A percentile compares a stretch with the other conserved stretches of the same genome.
Conservation (phyloP, 176 grass and related monocot genomes). For the Saccharum officinarum region DNA sequence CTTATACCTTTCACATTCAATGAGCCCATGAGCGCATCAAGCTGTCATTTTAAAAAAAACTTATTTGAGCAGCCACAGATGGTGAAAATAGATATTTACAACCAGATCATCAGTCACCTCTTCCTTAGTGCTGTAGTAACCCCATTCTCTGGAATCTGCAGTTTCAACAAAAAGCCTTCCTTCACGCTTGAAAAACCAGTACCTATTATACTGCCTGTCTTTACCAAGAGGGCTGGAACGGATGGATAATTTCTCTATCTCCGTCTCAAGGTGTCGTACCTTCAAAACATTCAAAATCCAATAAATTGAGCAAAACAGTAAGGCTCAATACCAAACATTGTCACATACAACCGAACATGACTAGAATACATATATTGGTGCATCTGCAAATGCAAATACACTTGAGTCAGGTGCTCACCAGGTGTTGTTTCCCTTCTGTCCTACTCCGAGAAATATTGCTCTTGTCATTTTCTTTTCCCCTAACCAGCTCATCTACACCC, state of each 20-base stretch:
- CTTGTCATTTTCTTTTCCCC: constrained; percentile 35
- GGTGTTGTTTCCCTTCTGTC: constrained; percentile 34
- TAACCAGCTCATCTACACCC: constrained; percentile 20
- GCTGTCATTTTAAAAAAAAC: constrained; percentile 44
- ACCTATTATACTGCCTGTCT: constrained; percentile 71
- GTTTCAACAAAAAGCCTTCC: constrained; percentile 84
- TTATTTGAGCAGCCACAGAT: neutral
- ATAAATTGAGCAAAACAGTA: neutral
- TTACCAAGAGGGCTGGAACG: constrained; percentile 79
- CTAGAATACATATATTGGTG: neutral
- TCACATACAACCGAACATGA: neutral
- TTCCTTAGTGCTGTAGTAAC: constrained; percentile 83
- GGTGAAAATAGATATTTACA: neutral
- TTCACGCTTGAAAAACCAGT: constrained; percentile 78
- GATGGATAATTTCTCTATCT: constrained; percentile 78
- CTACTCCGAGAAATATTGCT: constrained; percentile 24
- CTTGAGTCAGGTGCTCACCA: constrained; percentile 17
- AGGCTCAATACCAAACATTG: neutral
- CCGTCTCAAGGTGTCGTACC: constrained; percentile 51
- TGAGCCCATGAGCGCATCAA: constrained; percentile 70
- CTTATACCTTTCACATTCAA: constrained; percentile 82
- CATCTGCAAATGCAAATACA: constrained; percentile 15
- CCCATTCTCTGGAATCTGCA: constrained; percentile 70
- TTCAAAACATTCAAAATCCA: constrained; percentile 19
- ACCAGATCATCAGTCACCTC: constrained; percentile 53